Evolutionary conservation across 164 flowering plant genomes (phyloP).

Genomic region (Akebia trifoliata): DNA sequence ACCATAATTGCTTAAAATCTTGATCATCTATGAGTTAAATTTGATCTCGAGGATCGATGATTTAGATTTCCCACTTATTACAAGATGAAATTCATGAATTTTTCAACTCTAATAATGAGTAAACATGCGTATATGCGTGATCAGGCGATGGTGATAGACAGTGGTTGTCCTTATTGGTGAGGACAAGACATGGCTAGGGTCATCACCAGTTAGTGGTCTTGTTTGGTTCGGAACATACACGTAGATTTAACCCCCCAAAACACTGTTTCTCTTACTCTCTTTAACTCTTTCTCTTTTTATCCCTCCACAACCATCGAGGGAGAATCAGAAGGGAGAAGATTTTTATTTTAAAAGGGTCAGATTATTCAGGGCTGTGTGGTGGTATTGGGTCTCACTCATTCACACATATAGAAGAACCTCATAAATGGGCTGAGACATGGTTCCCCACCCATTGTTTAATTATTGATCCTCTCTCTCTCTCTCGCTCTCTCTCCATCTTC

Average conservation of each 20-base stretch:
- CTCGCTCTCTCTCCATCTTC: not conserved
- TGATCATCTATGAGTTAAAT: too few relatives aligned
- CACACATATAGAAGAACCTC: not conserved
- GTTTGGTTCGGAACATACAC: slow-evolving; percentile 22
- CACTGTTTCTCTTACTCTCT: slow-evolving; percentile 1
- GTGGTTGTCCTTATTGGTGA: slow-evolving; percentile 13
- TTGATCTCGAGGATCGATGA: too few relatives aligned
- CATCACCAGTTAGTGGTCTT: slow-evolving; percentile 22
- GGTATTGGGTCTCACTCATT: slow-evolving; percentile 12
- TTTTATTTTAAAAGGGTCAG: slow-evolving; percentile 3
- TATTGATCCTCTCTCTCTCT: slow-evolving; percentile 14
- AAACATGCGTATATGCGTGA: too few relatives aligned
- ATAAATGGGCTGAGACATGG: slow-evolving; percentile 34
- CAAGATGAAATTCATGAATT: too few relatives aligned
- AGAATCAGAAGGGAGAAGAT: not conserved
- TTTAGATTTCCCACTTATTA: too few relatives aligned
- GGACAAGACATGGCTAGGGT: slow-evolving; percentile 23
- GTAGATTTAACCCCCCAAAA: slow-evolving; percentile 15
- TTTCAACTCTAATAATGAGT: too few relatives aligned
- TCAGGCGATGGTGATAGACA: too few relatives aligned
- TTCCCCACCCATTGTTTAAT: slow-evolving; percentile 22
- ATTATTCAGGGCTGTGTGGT: slow-evolving; percentile 5
- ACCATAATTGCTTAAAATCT: too few relatives aligned
- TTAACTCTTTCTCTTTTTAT: not conserved
- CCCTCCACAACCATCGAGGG: not conserved